These are phyloP conservation scores for Aspergillus wentii DNA, from an alignment of 495 filamentous ascomycete species.

Conservation along the genomic window DNA sequence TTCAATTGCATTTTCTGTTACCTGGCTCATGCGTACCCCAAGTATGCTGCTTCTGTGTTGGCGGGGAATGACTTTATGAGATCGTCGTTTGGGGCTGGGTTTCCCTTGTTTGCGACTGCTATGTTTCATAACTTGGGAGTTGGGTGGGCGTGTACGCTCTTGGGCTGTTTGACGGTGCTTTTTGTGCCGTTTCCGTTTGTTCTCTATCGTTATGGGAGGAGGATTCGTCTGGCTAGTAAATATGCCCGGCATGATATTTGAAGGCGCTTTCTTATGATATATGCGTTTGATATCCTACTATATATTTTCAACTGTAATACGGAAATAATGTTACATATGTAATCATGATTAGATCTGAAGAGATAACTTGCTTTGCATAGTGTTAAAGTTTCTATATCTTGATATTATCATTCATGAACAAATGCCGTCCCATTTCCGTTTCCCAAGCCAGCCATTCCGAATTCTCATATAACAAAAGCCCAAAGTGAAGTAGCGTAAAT, in stretches of 20 bases:
- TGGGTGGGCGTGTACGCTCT: conserved; percentile 43
- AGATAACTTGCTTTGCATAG: too few species aligned
- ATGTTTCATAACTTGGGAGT: conserved; percentile 45
- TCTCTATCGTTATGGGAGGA: conserved; percentile 23
- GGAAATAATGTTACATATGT: too few species aligned
- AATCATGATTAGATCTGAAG: too few species aligned
- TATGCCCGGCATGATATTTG: conserved; percentile 16
- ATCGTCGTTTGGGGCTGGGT: conserved; percentile 40
- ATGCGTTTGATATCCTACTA: too few species aligned
- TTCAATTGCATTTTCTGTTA: conserved; percentile 56
- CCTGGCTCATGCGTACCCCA: conserved; percentile 46
- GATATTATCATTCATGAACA: too few species aligned
- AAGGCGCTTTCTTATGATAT: too few species aligned
- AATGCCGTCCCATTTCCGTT: too few species aligned
- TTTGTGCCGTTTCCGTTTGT: conserved; percentile 38
- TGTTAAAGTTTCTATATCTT: too few species aligned
- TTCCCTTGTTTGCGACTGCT: conserved; percentile 44
- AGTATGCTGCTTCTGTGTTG: conserved; percentile 49
- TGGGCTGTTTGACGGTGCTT: conserved; percentile 47
- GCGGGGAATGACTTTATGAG: conserved; percentile 47
- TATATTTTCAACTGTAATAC: too few species aligned
- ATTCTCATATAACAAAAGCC: neutral
- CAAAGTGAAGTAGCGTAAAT: neutral
- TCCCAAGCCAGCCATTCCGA: conserved; percentile 2
- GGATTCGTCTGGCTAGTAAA: conserved; percentile 20